phyloP scores from a whole-genome alignment of 2,329 filamentous ascomycete species.

The Cytospora mali region DNA sequence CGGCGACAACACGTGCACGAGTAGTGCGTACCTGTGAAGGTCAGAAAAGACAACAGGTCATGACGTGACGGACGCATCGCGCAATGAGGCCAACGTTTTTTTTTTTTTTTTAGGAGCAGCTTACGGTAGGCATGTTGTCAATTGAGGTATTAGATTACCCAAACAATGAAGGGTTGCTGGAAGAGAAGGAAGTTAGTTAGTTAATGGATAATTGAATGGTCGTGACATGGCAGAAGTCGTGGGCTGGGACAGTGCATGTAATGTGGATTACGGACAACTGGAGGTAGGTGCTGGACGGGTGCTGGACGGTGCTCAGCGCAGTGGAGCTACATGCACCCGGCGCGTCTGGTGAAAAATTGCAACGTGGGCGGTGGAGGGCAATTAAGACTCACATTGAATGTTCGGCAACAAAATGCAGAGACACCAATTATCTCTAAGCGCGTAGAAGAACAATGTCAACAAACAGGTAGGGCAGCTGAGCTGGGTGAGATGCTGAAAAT shows the following conservation, averaged over 20 bases:
- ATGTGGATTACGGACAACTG: constrained; percentile 17
- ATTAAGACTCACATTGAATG: constrained; percentile 24
- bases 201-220: constrained; percentile 6
- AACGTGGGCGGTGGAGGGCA: constrained; percentile 3
- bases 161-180: constrained; percentile 24
- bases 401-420: constrained; percentile 21
- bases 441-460: constrained; percentile 20
- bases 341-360: constrained; percentile 27
- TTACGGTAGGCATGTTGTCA: constrained; percentile 38
- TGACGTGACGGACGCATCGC: constrained; percentile 8
- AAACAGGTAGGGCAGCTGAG: constrained; percentile 14
- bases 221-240: constrained; percentile 8
- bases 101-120: constrained; percentile 33
- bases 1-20: constrained; percentile 71
- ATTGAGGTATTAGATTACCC: constrained; percentile 25
- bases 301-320: constrained; percentile 17
- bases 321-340: constrained; percentile 23
- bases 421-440: constrained; percentile 23
- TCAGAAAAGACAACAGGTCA: constrained; percentile 29
- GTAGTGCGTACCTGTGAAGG: constrained; percentile 66
- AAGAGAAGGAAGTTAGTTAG: no score
- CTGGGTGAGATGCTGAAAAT: background rate
- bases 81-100: constrained; percentile 15
- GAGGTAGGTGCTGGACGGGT: constrained; percentile 18
- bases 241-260: constrained; percentile 6